Conservation (phyloP, 495 filamentous ascomycete species). For the Neurospora pannonica region DNA sequence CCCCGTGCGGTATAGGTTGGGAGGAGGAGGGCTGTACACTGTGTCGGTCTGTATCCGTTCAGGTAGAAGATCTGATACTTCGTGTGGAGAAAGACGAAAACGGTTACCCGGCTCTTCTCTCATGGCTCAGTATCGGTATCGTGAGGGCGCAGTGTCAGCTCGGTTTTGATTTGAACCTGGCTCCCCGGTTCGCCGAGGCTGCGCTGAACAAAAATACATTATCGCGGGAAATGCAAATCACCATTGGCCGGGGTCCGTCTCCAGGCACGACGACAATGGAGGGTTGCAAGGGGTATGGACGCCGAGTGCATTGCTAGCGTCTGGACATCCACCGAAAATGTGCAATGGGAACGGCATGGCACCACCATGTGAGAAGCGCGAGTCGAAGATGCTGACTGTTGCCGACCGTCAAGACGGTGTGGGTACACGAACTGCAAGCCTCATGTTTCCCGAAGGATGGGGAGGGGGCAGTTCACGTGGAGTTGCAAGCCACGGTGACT, state of each 20-base stretch:
- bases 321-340: background rate
- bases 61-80: background rate
- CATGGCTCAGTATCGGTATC: slow-evolving; percentile 3
- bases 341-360: background rate
- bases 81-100: slow-evolving; percentile 6
- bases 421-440: background rate
- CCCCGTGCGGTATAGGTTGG: background rate
- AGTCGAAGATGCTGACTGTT: background rate
- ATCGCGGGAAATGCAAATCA: background rate
- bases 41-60: background rate
- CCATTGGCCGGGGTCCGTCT: slow-evolving; percentile 3
- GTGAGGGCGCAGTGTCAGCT: background rate
- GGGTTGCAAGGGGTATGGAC: slow-evolving; percentile 4
- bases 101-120: background rate
- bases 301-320: background rate
- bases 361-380: background rate
- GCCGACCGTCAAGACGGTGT: background rate
- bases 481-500: background rate
- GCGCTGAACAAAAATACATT: slow-evolving; percentile 8
- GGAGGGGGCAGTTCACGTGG: background rate
- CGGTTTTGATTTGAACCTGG: background rate
- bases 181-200: slow-evolving; percentile 1
- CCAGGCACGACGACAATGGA: background rate
- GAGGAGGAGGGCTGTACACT: background rate
- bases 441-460: background rate